Evolutionary conservation across 768 basidiomycete genomes (phyloP), one percentile per base, ranked within the genome.

Genomic region (Holtermannia corniformis): DNA sequence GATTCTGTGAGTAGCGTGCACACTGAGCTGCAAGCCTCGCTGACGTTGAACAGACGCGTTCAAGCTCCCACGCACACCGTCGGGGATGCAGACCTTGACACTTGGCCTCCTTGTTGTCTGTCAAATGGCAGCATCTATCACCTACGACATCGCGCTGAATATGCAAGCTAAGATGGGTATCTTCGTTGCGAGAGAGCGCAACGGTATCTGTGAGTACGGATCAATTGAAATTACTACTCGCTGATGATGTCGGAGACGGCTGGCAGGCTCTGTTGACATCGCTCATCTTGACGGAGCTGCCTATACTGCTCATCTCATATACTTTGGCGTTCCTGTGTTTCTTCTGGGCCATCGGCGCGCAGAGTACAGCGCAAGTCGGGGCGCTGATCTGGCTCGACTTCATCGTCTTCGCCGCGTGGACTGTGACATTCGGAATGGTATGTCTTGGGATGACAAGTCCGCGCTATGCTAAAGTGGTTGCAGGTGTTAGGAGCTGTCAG

Each of bases 341-440:
- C 13, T 51, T 42, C 49, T 51, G 49, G 49, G 43, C 41, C 2
- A 12, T 44, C 25, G 49, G 49, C 41, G 16, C 46, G n/a, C 27
- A 32, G 21, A 20, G 14, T 7, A 11, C 16, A 1, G 0, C 41
- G 5, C 20, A 26, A 5, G 48, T 45, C 5, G 44, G 48, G 19
- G 54, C 41, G 0, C 42, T 55, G 12, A 23, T 28, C 20, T 55
- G 48, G 54, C 24, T 57, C 22, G 23, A 10, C 5, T 54, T 80
- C 41, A 73, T 78, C 40, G 63, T 87, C 22, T 82, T 82, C 61
- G 75, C 76, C 1, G 84, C 86, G 1, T 75, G 89, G 28, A 73
- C 89, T 61, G 58, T 4, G 3, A 50, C 49, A 0, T 51, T 40
- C 19, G 52, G 49, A 13, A 23, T 32, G 7, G 40, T 52, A 16